Conservation (phyloP, 345 rosid species). For the Eucalyptus marginata region DNA sequence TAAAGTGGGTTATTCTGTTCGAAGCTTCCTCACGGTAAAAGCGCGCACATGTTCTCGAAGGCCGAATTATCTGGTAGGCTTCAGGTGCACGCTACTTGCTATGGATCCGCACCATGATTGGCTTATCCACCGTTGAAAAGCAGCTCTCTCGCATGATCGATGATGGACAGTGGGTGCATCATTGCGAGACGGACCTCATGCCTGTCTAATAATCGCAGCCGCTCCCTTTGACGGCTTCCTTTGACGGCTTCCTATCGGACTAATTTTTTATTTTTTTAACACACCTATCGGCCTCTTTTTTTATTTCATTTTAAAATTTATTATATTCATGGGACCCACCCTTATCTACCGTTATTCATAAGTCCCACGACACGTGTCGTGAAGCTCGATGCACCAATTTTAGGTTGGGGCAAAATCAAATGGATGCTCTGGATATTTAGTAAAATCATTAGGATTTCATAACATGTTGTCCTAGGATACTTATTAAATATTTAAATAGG, state of each 20-base stretch:
- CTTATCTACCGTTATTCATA: accelerated
- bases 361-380: no score
- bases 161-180: neutral
- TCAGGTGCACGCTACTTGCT: neutral
- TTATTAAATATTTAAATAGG: no score
- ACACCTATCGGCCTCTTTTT: no score
- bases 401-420: accelerated
- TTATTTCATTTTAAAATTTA: no score
- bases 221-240: neutral
- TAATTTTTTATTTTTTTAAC: no score
- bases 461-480: neutral
- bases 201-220: neutral
- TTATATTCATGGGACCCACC: neutral
- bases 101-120: neutral
- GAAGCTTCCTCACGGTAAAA: no score
- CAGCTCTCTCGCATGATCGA: neutral
- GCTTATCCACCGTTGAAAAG: neutral
- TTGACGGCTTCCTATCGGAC: neutral
- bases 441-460: no score
- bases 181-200: neutral
- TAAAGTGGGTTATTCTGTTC: no score
- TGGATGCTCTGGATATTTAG: accelerated
- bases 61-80: no score
- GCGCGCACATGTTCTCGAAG: neutral
- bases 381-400: no score